A percentile compares a stretch with the other conserved stretches of the same genome.
These are phyloP conservation scores for Acacia pycnantha DNA, from an alignment of 331 rosid species.

Conservation along the genomic window DNA sequence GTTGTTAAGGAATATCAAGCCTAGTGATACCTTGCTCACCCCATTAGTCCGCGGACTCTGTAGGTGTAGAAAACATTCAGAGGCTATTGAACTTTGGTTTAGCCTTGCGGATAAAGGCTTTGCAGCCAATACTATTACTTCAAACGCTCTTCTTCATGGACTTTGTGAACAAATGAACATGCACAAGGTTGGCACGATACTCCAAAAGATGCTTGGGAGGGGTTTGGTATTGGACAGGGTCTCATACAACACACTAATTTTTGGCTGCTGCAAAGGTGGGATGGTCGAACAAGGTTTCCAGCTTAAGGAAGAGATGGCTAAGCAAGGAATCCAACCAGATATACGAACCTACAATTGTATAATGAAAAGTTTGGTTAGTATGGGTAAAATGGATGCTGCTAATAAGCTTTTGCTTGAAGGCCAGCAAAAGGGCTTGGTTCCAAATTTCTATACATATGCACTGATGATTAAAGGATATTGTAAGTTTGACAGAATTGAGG, in stretches of 20 bases:
- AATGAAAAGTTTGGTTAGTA: constrained; percentile 56
- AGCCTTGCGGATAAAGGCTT: constrained; percentile 56
- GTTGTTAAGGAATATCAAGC: constrained; percentile 58
- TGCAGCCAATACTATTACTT: constrained; percentile 55
- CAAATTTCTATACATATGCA: constrained; percentile 69
- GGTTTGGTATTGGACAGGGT: constrained; percentile 58
- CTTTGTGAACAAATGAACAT: constrained; percentile 53
- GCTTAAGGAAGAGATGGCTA: constrained; percentile 61
- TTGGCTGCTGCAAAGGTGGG: constrained; percentile 60
- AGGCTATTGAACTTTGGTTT: constrained; percentile 75
- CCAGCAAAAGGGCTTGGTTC: constrained; percentile 43
- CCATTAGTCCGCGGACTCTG: constrained; percentile 63
- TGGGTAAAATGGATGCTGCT: constrained; percentile 60
- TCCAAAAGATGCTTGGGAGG: constrained; percentile 55
- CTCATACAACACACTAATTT: constrained; percentile 72
- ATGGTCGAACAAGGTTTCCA: constrained; percentile 47
- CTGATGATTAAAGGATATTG: constrained; percentile 63
- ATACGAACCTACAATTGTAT: constrained; percentile 62
- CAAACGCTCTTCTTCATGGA: constrained; percentile 73
- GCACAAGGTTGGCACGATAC: constrained; percentile 41
- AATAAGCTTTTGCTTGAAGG: constrained; percentile 55
- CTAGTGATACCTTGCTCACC: constrained; percentile 61
- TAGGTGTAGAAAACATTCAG: constrained; percentile 49
- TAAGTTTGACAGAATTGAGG: constrained; percentile 55
- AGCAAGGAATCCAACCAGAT: constrained; percentile 58